Evolutionary conservation across 1,139 yeast genomes (phyloP), one percentile per base, ranked within the genome.

Genomic region (Protomyces pachydermus): DNA sequence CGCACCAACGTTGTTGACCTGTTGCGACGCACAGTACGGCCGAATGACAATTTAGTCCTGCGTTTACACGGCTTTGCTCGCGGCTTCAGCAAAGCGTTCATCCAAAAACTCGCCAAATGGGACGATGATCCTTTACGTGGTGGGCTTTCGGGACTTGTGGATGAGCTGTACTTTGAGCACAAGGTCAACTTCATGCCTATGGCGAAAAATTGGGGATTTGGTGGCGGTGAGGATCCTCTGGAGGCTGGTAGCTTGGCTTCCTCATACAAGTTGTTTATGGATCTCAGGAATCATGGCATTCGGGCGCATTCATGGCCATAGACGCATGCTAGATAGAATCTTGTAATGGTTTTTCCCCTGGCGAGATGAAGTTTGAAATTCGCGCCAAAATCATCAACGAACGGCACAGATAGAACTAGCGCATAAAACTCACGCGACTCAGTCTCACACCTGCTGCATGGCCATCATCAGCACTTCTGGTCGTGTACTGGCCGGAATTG

Each of bases 121-220:
- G 37, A 42, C 18, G 55, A 50, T 50, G 61, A 57, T 32, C 57
- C 57, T 1, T 23, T 10, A 14, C 12, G 23, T n/a, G 57, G 57
- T 23, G 61, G 55, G 2, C 50, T 35, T n/a, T 37, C 50, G 16
- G 50, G 35, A 8, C 61, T 57, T 28, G 53, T 57, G 12, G 55
- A 57, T 18, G 61, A 57, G 18, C 48, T 57, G 25, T 48, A 48
- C 55, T 57, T 57, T 57, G 61, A 57, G 39, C 61, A 57, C 50
- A 54, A 16, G n/a, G 42, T 38, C 42, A 38, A 38, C 3, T 38
- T 38, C 14, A 16, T 16, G 16, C 42, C 42, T 1, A 38, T 38
- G 42, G 42, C 42, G 16, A 14, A 16, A 4, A 38, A 14, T 38
- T 38, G 42, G 42, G 42, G 42, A 14, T 38, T 38, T 38, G 42